Evolutionary conservation across 2,329 filamentous ascomycete species (phyloP).

Genomic region (Sporothrix humicola): DNA sequence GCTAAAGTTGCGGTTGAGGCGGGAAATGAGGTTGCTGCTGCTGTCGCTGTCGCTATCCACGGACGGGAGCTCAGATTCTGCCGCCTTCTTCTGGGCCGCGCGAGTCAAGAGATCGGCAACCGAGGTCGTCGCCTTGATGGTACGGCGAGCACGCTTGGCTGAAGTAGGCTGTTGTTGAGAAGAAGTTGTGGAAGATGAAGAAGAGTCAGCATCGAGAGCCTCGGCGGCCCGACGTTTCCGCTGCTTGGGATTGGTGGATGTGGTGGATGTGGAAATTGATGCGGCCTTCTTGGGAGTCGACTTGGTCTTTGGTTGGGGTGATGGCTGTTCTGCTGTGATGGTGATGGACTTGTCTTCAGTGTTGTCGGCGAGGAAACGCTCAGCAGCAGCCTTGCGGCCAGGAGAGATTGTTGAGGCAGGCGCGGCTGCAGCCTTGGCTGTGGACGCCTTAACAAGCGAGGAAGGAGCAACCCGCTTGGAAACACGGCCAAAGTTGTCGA

Average conservation of each 20-base stretch:
- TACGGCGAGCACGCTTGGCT: conserved; percentile 35
- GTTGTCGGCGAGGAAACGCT: conserved; percentile 45
- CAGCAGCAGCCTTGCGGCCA: conserved; percentile 20
- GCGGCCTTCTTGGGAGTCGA: conserved; percentile 22
- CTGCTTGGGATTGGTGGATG: conserved; percentile 4
- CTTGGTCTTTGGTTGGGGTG: conserved; percentile 7
- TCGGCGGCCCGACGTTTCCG: conserved; percentile 36
- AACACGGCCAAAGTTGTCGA: conserved; percentile 39
- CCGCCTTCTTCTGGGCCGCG: conserved; percentile 21
- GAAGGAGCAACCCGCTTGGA: conserved; percentile 39
- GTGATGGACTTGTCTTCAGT: not conserved
- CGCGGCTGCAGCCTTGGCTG: conserved; percentile 38
- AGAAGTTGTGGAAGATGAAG: not conserved
- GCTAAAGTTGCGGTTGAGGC: conserved; percentile 47
- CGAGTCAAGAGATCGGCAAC: conserved; percentile 37
- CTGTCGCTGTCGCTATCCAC: conserved; percentile 31
- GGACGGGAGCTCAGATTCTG: not conserved
- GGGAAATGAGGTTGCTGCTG: conserved; percentile 46
- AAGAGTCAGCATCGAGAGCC: conserved; percentile 11
- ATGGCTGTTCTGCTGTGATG: not conserved
- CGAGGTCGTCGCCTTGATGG: conserved; percentile 35
- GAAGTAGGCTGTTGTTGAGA: conserved; percentile 8
- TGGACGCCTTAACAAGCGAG: conserved; percentile 32
- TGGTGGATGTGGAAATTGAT: not conserved
- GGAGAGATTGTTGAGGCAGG: not conserved